A percentile compares a stretch with the other conserved stretches of the same genome.
Evolutionary conservation across 345 rosid genomes (phyloP).

Genomic region (Citrus cavaleriei): DNA sequence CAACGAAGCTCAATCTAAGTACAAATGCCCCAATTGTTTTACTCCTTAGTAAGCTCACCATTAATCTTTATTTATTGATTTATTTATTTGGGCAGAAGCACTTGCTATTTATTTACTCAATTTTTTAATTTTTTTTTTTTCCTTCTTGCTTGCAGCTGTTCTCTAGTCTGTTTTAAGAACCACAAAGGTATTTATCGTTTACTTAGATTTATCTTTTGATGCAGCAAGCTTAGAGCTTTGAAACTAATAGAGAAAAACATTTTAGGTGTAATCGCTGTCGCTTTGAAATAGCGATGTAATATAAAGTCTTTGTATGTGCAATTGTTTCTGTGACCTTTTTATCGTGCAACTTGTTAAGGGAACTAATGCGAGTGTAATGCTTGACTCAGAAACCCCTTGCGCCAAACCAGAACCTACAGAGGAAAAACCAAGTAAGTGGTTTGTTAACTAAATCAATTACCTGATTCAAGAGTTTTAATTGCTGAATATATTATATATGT

Average conservation of each 20-base stretch:
- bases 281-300: background rate
- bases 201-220: background rate
- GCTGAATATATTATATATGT: background rate
- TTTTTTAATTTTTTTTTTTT: background rate
- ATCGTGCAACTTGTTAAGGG: background rate
- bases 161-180: constrained; percentile 45
- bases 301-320: background rate
- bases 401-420: constrained; percentile 36
- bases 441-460: background rate
- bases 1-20: constrained; percentile 54
- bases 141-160: constrained; percentile 51
- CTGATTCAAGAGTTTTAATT: background rate
- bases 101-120: background rate
- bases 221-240: background rate
- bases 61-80: too few species aligned
- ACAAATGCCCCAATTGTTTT: constrained; percentile 82
- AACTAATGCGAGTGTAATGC: constrained; percentile 11
- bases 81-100: too few species aligned
- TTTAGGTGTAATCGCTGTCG: background rate
- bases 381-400: constrained; percentile 79
- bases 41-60: constrained; percentile 56
- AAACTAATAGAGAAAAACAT: background rate
- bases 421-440: constrained; percentile 43
- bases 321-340: background rate
- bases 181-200: constrained; percentile 36